Base-by-base conservation (phyloP, 129 eudicot genomes). In the Helianthus tuberosus region DNA sequence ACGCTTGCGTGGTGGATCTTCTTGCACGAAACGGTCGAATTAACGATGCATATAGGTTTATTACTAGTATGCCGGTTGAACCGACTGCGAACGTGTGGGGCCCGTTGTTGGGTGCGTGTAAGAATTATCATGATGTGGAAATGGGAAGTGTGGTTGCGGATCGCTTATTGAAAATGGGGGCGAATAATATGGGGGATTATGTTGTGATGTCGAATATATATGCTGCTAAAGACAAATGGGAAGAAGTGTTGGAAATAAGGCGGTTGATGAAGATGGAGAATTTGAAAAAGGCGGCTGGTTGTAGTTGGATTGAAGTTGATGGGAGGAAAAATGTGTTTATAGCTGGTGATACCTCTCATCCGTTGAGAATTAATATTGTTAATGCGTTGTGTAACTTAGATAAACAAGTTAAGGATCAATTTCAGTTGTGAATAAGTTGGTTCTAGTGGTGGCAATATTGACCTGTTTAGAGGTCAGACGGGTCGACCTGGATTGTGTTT, bases 1-100 rank as follows among this genome's bases (percentile, higher is more conserved):
- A 88, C 81, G 91, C 91, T 41, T 93, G 96, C 81, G 86, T 88
- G 78, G 96, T 93, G 51, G 98, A 93, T 85, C 97, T 93, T 71
- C 93, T 93, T 72, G 91, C 93, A 43, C 86, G 98, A 49, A 89
- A 83, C 39, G 96, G 97, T 16, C 80, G 85, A 49, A 79, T 90
- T 8, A 73, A 64, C 27, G 98, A 93, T 27, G 98, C 98, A 12
- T 90, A 87, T 69, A 35, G 63, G 23, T 88, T 93, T 51, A 81
- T 83, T 11, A 76, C 58, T 23, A 62, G 78, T 20, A 90, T 93
- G 98, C 91, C 96, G 2, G 35, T 86, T 41, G 89, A 83, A 81
- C 86, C 96, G n/a, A 85, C 48, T 72, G 90, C 97, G 32, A 88
- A 83, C 29, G 80, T 88, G 64, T 93, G 96, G 98, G 92, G 96